Evolutionary conservation across 345 rosid species (phyloP), one percentile per base, ranked within the genome.

Genomic region (Mercurialis annua): DNA sequence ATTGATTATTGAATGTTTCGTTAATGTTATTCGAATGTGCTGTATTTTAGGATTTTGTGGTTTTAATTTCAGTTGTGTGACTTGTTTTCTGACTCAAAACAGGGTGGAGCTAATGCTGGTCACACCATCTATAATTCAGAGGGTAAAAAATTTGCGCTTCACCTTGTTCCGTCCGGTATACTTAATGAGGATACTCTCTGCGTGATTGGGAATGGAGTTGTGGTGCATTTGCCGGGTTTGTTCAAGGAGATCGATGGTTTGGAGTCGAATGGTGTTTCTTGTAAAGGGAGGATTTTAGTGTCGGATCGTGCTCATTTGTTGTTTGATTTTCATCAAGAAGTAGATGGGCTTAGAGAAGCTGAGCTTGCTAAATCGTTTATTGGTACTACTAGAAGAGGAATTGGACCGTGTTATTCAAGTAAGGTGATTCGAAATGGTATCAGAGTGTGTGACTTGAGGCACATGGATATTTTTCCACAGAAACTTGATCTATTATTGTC

Each of bases 41-140:
- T n/a, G n/a, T n/a, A n/a, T n/a, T n/a, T n/a, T n/a, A n/a, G n/a
- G n/a, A n/a, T n/a, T n/a, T n/a, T n/a, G 40, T 36, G 40, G 4
- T 36, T 36, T 36, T 36, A 40, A 40, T 40, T 14, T 40, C 8
- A 7, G 44, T 40, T 40, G 1, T 40, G n/a, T 12, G 26, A 2
- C 33, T 10, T 8, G 5, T 43, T 55, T 30, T 9, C 42, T 16
- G 21, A 38, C 26, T 18, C 24, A 29, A 15, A 40, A 3, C 76
- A 94, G 99, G 98, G 99, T 53, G 98, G 99, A 82, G 96, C 99
- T 31, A 94, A 94, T 75, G 99, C 99, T 55, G 99, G 99, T 10
- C 99, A 94, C 69, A 94, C 99, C n/a, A 91, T 94, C 63, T 94
- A 94, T 50, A 94, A 87, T 70, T 46, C 97, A 6, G 95, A 89